Evolutionary conservation across 2,329 filamentous ascomycete genomes (phyloP), one percentile per base, ranked within the genome.

Genomic region (Stachybotrys echinatus): DNA sequence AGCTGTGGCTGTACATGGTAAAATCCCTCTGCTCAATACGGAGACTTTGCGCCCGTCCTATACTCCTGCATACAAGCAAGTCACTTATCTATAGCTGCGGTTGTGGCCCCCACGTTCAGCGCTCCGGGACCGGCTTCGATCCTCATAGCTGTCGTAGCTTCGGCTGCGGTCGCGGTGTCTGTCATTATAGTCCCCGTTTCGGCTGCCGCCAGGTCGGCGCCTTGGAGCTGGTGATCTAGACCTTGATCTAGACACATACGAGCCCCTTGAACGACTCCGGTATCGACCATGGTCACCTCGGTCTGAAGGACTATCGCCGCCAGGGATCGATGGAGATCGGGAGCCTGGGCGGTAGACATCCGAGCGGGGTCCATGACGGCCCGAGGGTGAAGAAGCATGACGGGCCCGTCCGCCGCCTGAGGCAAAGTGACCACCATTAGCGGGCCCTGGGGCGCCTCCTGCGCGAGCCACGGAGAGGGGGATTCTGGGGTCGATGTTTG

Each of bases 271-370:
- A 5, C 74, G 68, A 50, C 71, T 75, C 42, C 76, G 71, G 54
- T 75, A 75, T 50, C 73, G 66, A 50, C 65, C 58, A 3, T 62
- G 67, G 18, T 71, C 72, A 18, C 72, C 65, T 8, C 64, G 72
- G 22, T 73, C 65, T 34, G 74, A 75, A 49, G 76, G 48, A 8
- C 3, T 14, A 14, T 34, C 14, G 27, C 27, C 14, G 14, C 10
- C 10, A 10, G 27, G 27, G 14, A 10, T 8, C n/a, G 67, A 58
- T 45, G 59, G 69, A 8, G 81, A 82, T 6, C 72, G 61, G 1
- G 81, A 81, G 22, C 75, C 73, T n/a, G 84, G 84, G 6, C 84
- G 76, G 63, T 87, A 88, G 23, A 76, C 78, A 57, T 85, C 80
- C 45, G 74, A 71, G 53, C 74, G 64, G 49, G 71, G 59, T 8